Base-by-base conservation (phyloP, 768 basidiomycete genomes). In the Vishniacozyma victoriae region DNA sequence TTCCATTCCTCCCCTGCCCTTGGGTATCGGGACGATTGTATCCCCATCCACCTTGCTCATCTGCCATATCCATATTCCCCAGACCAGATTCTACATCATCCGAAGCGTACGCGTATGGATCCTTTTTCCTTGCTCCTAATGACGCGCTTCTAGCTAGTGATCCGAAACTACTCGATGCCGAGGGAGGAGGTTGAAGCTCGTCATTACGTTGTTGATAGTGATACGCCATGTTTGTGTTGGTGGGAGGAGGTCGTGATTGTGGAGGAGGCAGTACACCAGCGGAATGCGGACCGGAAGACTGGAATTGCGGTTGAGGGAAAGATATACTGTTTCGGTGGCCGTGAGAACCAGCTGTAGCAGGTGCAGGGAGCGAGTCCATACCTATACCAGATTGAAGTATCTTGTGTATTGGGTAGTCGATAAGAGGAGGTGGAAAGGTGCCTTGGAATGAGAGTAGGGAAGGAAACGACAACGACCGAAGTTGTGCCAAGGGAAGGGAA, bases 41-140 rank as follows among this genome's bases (percentile, higher is more conserved):
- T 4, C 5, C 20, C 39, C 39, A 14, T 22, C 18, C 24, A n/a
- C 36, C 44, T 41, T 49, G 29, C 12, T 23, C 39, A 18, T 48
- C 52, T 16, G 52, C 40, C 47, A 61, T 57, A 19, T 69, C 63
- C 63, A 65, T 61, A 35, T 59, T 52, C 1, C 64, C 67, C 26
- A 71, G 37, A 0, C 69, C 69, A 35, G 56, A 56, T 44, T 71
- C 69, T 11, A 71, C 67, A 31, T 71, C 69, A 36, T 69, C 69
- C 16, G 62, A 58, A n/a, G 55, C 45, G 50, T 68, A 64, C 3
- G 60, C 53, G 31, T 62, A 68, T n/a, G 66, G 62, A 35, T 68
- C 64, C 43, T 68, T 68, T 48, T 59, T 64, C 37, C 64, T 59
- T 14, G 59, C 50, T 4, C 68, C 69, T 18, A 71, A 47, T 20